Evolutionary conservation across 2,329 filamentous ascomycete species (phyloP), one percentile per base, ranked within the genome.

Genomic region (Cytospora chrysosperma): DNA sequence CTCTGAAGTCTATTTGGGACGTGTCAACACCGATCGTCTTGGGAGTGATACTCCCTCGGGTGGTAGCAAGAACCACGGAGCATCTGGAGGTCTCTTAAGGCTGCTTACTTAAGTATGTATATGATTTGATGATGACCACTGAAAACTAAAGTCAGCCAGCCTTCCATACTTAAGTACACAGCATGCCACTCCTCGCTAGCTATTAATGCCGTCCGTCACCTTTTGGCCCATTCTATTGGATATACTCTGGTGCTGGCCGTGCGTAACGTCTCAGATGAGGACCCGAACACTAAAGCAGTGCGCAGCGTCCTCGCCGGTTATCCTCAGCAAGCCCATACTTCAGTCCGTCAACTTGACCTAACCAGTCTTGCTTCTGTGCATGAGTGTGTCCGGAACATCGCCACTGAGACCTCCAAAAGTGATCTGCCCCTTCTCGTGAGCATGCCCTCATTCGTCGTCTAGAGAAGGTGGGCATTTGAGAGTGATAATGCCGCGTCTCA

Each of bases 321-420:
- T 59, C 75, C 78, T 10, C 76, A 74, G 76, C 75, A 69, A 77
- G 76, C 76, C 75, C 71, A 72, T 49, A 68, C 70, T 10, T 70
- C 69, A 6, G 71, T 79, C 24, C 70, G 66, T 34, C 59, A 67
- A n/a, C 72, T 80, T 2, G 77, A 79, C 60, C 71, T 79, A 3
- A 70, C 71, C 10, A 66, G 67, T 13, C 71, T 78, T 9, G 57
- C 68, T 19, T 69, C 67, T 5, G 77, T 79, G 1, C 69, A 75
- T 21, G 67, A 68, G 2, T 79, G 78, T 53, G 72, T 75, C 12
- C 53, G 27, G 27, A 61, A 62, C 1, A 65, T 76, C 54, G 67
- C 71, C 3, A 34, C 66, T 0, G 71, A 73, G 37, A 69, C 79
- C 12, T n/a, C 60, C 1, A 60, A 68, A 4, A 67, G 68, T 26